Evolutionary conservation across 768 basidiomycete species (phyloP).

Genomic region (Leccinum subgranulosum): DNA sequence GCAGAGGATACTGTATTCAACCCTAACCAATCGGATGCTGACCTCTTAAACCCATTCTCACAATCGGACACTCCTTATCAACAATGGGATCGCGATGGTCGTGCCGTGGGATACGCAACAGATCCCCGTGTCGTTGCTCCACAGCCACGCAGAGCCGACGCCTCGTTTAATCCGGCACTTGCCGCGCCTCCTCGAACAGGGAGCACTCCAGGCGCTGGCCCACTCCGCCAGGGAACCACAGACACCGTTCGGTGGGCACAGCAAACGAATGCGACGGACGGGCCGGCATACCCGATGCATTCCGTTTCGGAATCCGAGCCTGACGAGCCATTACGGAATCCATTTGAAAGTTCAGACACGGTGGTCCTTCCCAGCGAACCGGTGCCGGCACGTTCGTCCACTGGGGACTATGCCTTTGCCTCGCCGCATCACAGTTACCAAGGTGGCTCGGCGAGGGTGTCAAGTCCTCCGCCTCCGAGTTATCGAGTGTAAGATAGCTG

Average conservation of each 20-base stretch:
- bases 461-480: constrained; percentile 22
- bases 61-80: constrained; percentile 37
- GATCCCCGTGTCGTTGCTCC: constrained; percentile 51
- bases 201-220: constrained; percentile 10
- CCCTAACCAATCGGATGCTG: constrained; percentile 39
- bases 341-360: constrained; percentile 25
- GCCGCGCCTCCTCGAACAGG: constrained; percentile 8
- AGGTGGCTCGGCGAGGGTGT: background rate
- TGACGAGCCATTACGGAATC: constrained; percentile 20
- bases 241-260: constrained; percentile 32
- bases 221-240: constrained; percentile 26
- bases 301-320: constrained; percentile 13
- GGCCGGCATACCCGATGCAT: constrained; percentile 23
- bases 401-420: constrained; percentile 24
- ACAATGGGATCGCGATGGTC: constrained; percentile 51
- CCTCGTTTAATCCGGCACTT: constrained; percentile 15
- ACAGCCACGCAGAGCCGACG: constrained; percentile 37
- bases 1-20: constrained; percentile 35
- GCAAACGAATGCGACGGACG: constrained; percentile 24
- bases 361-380: constrained; percentile 10
- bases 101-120: constrained; percentile 44
- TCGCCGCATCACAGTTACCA: constrained; percentile 25
- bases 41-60: constrained; percentile 31
- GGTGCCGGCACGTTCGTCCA: constrained; percentile 6
- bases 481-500: constrained; percentile 9